A percentile compares a stretch with the other conserved stretches of the same genome.
phyloP scores from a whole-genome alignment of 345 rosid species.

The Mallotus nudiflorus region DNA sequence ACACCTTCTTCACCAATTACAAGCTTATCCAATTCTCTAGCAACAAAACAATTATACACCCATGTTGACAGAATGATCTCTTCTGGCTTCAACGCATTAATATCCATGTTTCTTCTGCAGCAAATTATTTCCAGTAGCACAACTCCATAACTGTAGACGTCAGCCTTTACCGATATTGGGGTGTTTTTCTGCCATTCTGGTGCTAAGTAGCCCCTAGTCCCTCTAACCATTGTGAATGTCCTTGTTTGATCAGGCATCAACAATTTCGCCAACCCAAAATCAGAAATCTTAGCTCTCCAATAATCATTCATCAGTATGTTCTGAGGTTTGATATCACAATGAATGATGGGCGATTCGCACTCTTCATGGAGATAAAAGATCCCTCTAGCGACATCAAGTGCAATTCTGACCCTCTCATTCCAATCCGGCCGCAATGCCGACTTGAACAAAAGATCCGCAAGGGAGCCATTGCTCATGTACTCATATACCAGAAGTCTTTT shows the following conservation, averaged over 20 bases:
- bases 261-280: slow-evolving; percentile 33
- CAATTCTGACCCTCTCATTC: slow-evolving; percentile 20
- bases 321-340: slow-evolving; percentile 29
- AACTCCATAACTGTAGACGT: slow-evolving; percentile 25
- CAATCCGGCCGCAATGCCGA: background rate
- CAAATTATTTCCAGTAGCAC: slow-evolving; percentile 24
- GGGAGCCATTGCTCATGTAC: slow-evolving; percentile 27
- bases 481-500: slow-evolving; percentile 17
- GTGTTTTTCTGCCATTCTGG: slow-evolving; percentile 24
- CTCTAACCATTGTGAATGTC: slow-evolving; percentile 26
- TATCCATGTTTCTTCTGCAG: slow-evolving; percentile 21
- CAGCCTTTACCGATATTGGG: slow-evolving; percentile 25
- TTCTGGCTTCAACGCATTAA: background rate
- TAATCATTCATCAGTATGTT: slow-evolving; percentile 27
- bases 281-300: slow-evolving; percentile 21
- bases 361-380: slow-evolving; percentile 32
- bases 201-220: slow-evolving; percentile 36
- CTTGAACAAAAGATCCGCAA: slow-evolving; percentile 27
- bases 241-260: slow-evolving; percentile 27
- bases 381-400: slow-evolving; percentile 17
- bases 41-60: slow-evolving; percentile 5
- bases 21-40: slow-evolving; percentile 5
- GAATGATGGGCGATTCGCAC: slow-evolving; percentile 22
- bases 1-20: slow-evolving; percentile 5
- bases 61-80: background rate